Evolutionary conservation across 768 basidiomycete genomes (phyloP).

Genomic region (Kwoniella botswanensis): DNA sequence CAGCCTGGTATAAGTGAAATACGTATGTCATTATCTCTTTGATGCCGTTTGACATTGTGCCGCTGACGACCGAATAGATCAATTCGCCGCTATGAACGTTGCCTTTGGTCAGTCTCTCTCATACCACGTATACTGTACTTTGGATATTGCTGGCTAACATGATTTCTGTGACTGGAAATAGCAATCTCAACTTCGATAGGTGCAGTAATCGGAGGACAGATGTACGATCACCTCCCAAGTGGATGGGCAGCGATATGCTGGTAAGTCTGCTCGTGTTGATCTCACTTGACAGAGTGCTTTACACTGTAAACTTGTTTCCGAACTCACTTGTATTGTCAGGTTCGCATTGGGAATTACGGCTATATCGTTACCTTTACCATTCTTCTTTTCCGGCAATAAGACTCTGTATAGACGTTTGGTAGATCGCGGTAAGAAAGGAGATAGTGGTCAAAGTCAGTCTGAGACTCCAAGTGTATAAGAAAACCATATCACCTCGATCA

Average conservation of each 20-base stretch:
- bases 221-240: constrained; percentile 38
- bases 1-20: constrained; percentile 43
- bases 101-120: constrained; percentile 28
- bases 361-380: constrained; percentile 20
- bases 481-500: no score
- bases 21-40: constrained; percentile 17
- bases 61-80: constrained; percentile 23
- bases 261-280: constrained; percentile 18
- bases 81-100: constrained; percentile 50
- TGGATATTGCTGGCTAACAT: no score
- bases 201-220: constrained; percentile 43
- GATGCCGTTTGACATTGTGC: neutral
- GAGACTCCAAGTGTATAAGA: no score
- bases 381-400: constrained; percentile 30
- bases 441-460: neutral
- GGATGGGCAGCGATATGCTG: constrained; percentile 45
- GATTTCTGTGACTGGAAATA: neutral
- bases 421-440: constrained; percentile 2
- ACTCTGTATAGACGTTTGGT: constrained; percentile 13
- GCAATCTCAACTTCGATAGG: constrained; percentile 34
- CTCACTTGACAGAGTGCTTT: neutral
- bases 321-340: constrained; percentile 8
- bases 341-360: constrained; percentile 26
- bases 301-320: neutral
- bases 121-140: neutral